These are phyloP conservation scores for Hericium erinaceus DNA, from an alignment of 768 basidiomycete species.

Conservation along the genomic window DNA sequence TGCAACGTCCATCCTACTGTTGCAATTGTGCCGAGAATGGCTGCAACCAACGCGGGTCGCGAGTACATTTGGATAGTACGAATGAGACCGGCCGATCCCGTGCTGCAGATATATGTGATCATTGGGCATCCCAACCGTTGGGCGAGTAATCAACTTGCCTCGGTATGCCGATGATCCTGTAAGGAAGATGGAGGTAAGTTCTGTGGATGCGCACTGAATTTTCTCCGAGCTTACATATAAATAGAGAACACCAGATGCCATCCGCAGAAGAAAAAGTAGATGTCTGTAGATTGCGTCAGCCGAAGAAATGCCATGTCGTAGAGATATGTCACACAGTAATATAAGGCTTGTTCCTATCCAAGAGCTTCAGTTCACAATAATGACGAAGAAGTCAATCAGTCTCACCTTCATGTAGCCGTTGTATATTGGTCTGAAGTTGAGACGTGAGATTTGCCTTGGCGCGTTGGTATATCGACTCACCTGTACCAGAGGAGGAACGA, in stretches of 20 bases:
- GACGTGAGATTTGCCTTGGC: no score
- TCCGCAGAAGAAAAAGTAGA: conserved; percentile 95
- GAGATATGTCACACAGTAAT: conserved; percentile 61
- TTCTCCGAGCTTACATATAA: conserved; percentile 60
- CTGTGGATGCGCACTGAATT: no score
- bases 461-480: conserved; percentile 30
- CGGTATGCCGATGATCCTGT: conserved; percentile 89
- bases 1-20: conserved; percentile 86
- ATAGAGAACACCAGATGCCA: conserved; percentile 90
- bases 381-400: conserved; percentile 7
- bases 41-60: conserved; percentile 65
- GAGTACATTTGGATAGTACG: conserved; percentile 81
- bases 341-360: conserved; percentile 79
- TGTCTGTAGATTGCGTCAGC: conserved; percentile 42
- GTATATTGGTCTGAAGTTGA: conserved; percentile 70
- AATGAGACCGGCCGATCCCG: conserved; percentile 92
- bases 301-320: conserved; percentile 16
- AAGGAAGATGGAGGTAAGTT: not conserved
- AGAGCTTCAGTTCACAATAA: conserved; percentile 14
- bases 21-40: conserved; percentile 69
- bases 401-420: conserved; percentile 94
- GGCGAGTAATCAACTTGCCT: conserved; percentile 33
- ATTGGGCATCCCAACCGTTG: not conserved
- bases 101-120: conserved; percentile 33
- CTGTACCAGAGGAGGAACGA: conserved; percentile 96